Base-by-base conservation (phyloP, 495 filamentous ascomycete species). In the Xylaria bambusicola region DNA sequence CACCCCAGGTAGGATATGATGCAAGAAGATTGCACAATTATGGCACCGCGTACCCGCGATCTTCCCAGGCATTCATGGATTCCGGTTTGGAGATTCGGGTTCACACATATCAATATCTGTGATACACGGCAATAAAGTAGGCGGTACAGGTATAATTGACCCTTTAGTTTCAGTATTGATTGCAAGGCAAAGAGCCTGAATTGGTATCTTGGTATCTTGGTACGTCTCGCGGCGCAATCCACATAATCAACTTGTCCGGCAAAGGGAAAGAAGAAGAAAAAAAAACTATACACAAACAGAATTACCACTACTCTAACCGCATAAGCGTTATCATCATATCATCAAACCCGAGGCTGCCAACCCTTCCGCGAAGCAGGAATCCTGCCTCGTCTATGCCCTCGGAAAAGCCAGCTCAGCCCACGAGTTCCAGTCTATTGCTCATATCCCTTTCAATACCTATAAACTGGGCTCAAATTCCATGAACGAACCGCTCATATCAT, bases 161-260 rank as follows among this genome's bases (percentile, higher is more conserved):
- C n/a, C n/a, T n/a, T 31, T 9, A n/a, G 52, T n/a, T 44, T 18
- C 31, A 29, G 29, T 9, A 6, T 42, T 44, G n/a, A 42, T 58
- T 41, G 15, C 45, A 38, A 58, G 35, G 35, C n/a, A 50, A 26
- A 20, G 17, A 58, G 35, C 33, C 21, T 41, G 33, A 31, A 58
- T 46, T 35, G 38, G 38, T 57, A 38, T 47, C 12, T 47, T 56
- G 53, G 42, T 47, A 56, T 57, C 44, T 48, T 36, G 18, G 21
- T 38, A 56, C 29, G 41, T 46, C 40, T 46, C 52, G 17, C 15
- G 52, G 41, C 29, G 29, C 53, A 50, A 50, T 27, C 23, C 35
- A 31, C 0, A 20, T 26, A 50, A 50, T 50, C 46, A 50, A 42
- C 44, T 31, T 29, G 15, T 33, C n/a, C 17, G 41, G 23, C 53